These are phyloP conservation scores for Petrea volubilis DNA, from an alignment of 257 asterid species.

Conservation along the genomic window DNA sequence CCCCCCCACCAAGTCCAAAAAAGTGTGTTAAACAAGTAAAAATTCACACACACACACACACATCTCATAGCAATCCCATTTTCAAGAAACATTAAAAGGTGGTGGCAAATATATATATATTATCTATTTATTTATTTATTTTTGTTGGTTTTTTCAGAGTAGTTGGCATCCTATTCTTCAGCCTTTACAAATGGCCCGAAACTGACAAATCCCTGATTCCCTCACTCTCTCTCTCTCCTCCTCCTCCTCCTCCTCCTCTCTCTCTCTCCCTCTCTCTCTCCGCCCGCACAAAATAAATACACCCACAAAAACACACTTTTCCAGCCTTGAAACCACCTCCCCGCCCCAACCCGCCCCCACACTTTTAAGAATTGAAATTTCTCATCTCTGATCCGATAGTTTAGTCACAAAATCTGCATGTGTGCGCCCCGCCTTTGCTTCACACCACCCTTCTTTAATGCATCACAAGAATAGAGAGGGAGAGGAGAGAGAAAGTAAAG, in stretches of 20 bases:
- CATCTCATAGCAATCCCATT: slow-evolving; percentile 26
- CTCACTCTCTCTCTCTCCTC: not conserved
- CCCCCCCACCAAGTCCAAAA: not conserved
- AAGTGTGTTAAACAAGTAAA: slow-evolving; percentile 14
- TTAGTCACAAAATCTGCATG: slow-evolving; percentile 70
- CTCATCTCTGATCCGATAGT: slow-evolving; percentile 59
- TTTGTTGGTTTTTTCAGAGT: too few relatives aligned
- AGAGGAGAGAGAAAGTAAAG: not conserved
- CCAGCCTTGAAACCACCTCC: too few relatives aligned
- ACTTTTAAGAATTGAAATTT: too few relatives aligned
- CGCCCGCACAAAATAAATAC: not conserved
- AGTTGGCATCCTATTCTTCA: slow-evolving; percentile 38
- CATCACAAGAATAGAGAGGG: slow-evolving; percentile 33
- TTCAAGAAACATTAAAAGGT: slow-evolving; percentile 26
- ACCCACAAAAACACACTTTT: not conserved
- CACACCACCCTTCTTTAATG: slow-evolving; percentile 35
- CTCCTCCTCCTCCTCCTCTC: not conserved
- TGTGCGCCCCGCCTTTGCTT: slow-evolving; percentile 36
- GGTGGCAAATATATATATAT: not conserved
- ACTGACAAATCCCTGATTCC: slow-evolving; percentile 26
- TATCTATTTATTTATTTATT: too few relatives aligned
- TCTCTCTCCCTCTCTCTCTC: not conserved
- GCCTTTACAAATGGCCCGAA: slow-evolving; percentile 29
- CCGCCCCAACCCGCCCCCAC: too few relatives aligned
- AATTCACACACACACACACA: not conserved